These are phyloP conservation scores for Smithsoniella earleae DNA, from an alignment of 163 green algal species.

Conservation along the genomic window DNA sequence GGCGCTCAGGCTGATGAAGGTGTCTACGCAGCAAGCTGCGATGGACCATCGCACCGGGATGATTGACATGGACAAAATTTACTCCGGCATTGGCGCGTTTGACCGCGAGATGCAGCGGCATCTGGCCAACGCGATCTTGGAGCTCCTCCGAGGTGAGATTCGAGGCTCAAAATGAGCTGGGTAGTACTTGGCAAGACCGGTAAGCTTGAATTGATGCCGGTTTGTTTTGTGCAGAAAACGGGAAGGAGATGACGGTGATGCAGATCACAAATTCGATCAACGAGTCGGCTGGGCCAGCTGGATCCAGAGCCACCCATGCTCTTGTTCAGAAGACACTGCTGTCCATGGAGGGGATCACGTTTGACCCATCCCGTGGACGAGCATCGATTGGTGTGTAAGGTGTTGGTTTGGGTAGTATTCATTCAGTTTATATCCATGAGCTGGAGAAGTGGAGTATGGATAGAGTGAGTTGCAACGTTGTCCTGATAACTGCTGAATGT, in stretches of 20 bases:
- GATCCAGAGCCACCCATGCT: background rate
- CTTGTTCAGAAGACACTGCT: slow-evolving; percentile 6
- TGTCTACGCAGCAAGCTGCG: slow-evolving; percentile 22
- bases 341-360: background rate
- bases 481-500: too few relatives aligned
- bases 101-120: slow-evolving; percentile 27
- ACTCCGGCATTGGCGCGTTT: slow-evolving; percentile 12
- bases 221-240: slow-evolving; percentile 2
- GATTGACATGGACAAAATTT: slow-evolving; percentile 30
- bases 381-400: too few relatives aligned
- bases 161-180: background rate
- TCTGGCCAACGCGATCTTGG: background rate
- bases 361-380: slow-evolving; percentile 2
- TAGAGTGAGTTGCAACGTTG: too few relatives aligned
- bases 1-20: slow-evolving; percentile 24
- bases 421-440: too few relatives aligned
- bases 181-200: background rate
- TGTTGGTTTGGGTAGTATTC: too few relatives aligned
- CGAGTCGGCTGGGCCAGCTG: slow-evolving; percentile 11
- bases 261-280: slow-evolving; percentile 24
- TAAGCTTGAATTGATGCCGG: background rate
- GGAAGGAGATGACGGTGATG: slow-evolving; percentile 23
- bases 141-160: slow-evolving; percentile 7
- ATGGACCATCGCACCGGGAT: slow-evolving; percentile 30
- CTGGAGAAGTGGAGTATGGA: too few relatives aligned